Conservation (phyloP, 768 basidiomycete species). For the Amanita pallidorosea region DNA sequence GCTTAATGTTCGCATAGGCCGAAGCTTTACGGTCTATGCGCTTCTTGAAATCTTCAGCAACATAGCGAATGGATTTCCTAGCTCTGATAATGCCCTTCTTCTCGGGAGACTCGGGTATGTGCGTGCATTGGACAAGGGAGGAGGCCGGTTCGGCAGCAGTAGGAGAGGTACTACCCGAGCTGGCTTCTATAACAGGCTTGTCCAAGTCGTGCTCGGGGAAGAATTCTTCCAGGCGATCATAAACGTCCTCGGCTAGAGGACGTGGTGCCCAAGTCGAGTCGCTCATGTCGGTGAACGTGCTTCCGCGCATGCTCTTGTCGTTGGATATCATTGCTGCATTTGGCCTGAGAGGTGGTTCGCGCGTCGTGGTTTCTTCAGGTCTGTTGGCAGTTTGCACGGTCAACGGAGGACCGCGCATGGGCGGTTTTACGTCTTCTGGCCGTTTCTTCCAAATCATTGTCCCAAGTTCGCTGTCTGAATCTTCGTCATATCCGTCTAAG, state of each 20-base stretch:
- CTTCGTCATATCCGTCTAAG: slow-evolving; percentile 26
- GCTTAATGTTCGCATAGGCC: slow-evolving; percentile 47
- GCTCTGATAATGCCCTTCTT: slow-evolving; percentile 40
- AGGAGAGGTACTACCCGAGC: slow-evolving; percentile 71
- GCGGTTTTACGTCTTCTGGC: background rate
- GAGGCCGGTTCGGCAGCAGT: slow-evolving; percentile 44
- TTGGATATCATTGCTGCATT: slow-evolving; percentile 14
- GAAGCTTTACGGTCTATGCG: slow-evolving; percentile 51
- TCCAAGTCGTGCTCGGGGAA: slow-evolving; percentile 97
- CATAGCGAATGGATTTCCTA: slow-evolving; percentile 88
- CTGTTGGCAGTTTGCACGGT: slow-evolving; percentile 28
- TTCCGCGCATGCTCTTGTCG: slow-evolving; percentile 27
- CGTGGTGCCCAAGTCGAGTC: slow-evolving; percentile 82
- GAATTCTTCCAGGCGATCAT: slow-evolving; percentile 86
- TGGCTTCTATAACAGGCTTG: slow-evolving; percentile 86
- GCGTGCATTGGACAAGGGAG: slow-evolving; percentile 26
- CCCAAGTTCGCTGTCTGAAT: slow-evolving; percentile 35
- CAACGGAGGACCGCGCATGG: slow-evolving; percentile 26
- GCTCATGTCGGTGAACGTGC: slow-evolving; percentile 50
- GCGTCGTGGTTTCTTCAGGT: background rate
- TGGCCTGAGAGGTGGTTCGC: slow-evolving; percentile 1
- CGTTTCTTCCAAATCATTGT: slow-evolving; percentile 11
- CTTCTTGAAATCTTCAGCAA: slow-evolving; percentile 82
- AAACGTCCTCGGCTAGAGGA: slow-evolving; percentile 86
- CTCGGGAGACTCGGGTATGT: slow-evolving; percentile 14